Percentiles rank a stretch among this genome's conserved stretches.
Conservation (phyloP, 139 green algal species). For the Eudorina sp. region DNA sequence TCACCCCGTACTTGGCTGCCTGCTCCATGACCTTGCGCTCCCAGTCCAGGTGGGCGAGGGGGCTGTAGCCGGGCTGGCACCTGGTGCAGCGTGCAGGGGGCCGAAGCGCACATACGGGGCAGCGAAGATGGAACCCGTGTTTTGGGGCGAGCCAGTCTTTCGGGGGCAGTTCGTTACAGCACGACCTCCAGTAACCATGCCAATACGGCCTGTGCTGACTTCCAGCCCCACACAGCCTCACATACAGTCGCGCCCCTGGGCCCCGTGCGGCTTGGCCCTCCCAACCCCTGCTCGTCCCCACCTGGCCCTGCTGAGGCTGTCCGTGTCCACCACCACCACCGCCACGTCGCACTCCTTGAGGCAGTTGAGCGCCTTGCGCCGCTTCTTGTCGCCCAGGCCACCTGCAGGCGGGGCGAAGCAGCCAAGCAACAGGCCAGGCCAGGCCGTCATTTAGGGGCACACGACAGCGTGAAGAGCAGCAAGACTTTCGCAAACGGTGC, state of each 20-base stretch:
- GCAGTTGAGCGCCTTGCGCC: constrained; percentile 62
- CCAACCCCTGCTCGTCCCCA: neutral
- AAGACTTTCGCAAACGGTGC: neutral
- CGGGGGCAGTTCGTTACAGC: no score
- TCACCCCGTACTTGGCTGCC: constrained; percentile 23
- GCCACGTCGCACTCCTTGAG: constrained; percentile 69
- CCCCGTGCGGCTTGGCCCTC: no score
- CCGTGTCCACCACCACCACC: constrained; percentile 33
- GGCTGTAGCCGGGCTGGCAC: constrained; percentile 15
- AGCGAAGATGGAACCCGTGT: neutral
- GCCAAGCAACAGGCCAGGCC: constrained; percentile 6
- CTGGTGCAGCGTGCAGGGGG: neutral
- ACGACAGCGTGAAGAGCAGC: neutral
- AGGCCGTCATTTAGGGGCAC: neutral
- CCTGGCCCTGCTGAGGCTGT: neutral
- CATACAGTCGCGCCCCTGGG: neutral
- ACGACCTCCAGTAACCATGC: no score
- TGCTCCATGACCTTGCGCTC: constrained; percentile 10
- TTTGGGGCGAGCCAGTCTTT: no score
- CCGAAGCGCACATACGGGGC: neutral
- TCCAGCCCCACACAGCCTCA: neutral
- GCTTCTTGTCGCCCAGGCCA: constrained; percentile 73
- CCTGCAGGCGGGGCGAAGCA: constrained; percentile 68
- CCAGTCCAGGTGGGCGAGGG: neutral
- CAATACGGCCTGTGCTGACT: no score